Conservation (phyloP, 345 rosid species). For the Geranium brycei region DNA sequence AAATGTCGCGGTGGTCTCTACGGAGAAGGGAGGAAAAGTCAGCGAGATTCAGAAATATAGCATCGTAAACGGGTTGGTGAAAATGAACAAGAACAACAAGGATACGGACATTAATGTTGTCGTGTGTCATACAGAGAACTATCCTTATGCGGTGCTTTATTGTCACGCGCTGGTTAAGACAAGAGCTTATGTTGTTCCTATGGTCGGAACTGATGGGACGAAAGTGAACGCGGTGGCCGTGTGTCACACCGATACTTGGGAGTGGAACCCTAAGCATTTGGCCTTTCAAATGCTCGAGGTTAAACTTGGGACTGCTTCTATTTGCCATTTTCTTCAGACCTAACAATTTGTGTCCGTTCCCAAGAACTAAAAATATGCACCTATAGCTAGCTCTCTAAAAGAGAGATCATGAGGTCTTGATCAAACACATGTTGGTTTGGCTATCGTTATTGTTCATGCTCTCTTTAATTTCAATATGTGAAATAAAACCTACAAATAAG, state of each 20-base stretch:
- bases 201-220: constrained; percentile 5
- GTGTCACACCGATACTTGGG: constrained; percentile 13
- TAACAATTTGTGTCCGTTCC: constrained; percentile 10
- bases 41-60: too few relatives aligned
- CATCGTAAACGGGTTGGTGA: too few relatives aligned
- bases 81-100: too few relatives aligned
- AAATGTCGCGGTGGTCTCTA: background rate
- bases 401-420: too few relatives aligned
- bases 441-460: too few relatives aligned
- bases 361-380: too few relatives aligned
- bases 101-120: too few relatives aligned
- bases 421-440: too few relatives aligned
- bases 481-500: too few relatives aligned
- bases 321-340: constrained; percentile 14
- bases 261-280: constrained; percentile 8
- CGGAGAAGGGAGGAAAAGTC: background rate
- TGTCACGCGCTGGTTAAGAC: constrained; percentile 8
- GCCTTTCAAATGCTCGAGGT: constrained; percentile 11
- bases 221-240: constrained; percentile 12
- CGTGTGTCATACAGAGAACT: too few relatives aligned
- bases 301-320: constrained; percentile 8
- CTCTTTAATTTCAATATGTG: too few relatives aligned
- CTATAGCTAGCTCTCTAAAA: too few relatives aligned
- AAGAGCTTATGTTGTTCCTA: constrained; percentile 6
- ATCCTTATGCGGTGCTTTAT: constrained; percentile 7